phyloP scores from a whole-genome alignment of 208 protist species.

The Porcisia deanei region DNA sequence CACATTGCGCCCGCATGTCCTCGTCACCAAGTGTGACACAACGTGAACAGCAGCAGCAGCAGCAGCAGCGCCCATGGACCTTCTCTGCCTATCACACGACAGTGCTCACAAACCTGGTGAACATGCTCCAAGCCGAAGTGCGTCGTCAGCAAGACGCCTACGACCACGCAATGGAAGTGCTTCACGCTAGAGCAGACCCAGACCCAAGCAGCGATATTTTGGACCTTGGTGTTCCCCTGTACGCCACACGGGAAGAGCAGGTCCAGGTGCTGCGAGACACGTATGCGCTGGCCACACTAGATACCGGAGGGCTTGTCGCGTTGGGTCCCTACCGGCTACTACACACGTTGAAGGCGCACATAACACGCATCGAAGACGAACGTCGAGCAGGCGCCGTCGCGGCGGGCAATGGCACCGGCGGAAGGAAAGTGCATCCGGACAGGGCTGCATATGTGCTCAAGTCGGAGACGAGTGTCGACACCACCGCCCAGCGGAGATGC shows the following conservation, averaged over 20 bases:
- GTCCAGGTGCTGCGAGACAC: neutral
- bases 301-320: slow-evolving; percentile 8
- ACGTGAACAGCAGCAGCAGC: slow-evolving; percentile 1
- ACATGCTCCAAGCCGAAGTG: slow-evolving; percentile 25
- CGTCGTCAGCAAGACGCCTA: slow-evolving; percentile 44
- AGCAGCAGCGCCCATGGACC: slow-evolving; percentile 23
- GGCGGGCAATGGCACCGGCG: slow-evolving; percentile 16
- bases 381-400: slow-evolving; percentile 20
- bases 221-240: slow-evolving; percentile 4
- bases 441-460: neutral
- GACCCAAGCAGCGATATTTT: neutral
- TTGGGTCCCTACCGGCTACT: slow-evolving; percentile 20
- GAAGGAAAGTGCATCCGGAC: neutral
- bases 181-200: slow-evolving; percentile 7
- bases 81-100: slow-evolving; percentile 15
- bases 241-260: slow-evolving; percentile 14
- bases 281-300: slow-evolving; percentile 11
- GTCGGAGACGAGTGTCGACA: neutral
- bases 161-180: slow-evolving; percentile 18
- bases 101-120: slow-evolving; percentile 16
- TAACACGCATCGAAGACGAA: slow-evolving; percentile 25
- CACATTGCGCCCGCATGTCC: neutral
- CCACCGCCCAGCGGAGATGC: neutral
- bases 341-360: slow-evolving; percentile 9
- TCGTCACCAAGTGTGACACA: slow-evolving; percentile 1